These are phyloP conservation scores for Xylariaceae sp. DNA, from an alignment of 2,329 filamentous ascomycete genomes.

Conservation along the genomic window DNA sequence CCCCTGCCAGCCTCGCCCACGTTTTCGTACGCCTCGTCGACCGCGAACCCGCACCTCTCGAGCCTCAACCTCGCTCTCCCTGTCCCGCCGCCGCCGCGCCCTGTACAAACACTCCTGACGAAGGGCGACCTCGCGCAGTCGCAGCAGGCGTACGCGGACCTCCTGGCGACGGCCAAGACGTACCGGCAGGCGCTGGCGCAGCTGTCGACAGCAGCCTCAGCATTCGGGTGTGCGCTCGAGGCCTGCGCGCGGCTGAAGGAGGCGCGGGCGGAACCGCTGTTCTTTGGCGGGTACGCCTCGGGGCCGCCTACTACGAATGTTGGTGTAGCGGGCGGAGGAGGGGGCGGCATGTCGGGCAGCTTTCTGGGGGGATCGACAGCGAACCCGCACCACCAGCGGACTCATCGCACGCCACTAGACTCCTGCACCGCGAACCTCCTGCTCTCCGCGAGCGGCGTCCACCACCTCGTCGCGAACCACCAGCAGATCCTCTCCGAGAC, in stretches of 20 bases:
- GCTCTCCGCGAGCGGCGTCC: constrained; percentile 58
- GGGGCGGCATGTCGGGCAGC: constrained; percentile 18
- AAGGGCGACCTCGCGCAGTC: constrained; percentile 60
- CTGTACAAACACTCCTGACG: constrained; percentile 56
- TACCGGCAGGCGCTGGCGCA: constrained; percentile 60
- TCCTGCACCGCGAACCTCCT: constrained; percentile 61
- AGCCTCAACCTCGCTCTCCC: constrained; percentile 56
- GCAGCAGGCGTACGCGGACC: constrained; percentile 58
- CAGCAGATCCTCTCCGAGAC: constrained; percentile 67
- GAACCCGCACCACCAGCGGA: too few relatives aligned
- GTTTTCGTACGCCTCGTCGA: constrained; percentile 61
- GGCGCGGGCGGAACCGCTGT: constrained; percentile 57
- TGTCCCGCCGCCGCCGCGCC: constrained; percentile 50
- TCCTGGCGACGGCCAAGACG: constrained; percentile 57
- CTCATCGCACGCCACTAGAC: constrained; percentile 37
- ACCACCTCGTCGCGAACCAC: constrained; percentile 66
- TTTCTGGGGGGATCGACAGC: too few relatives aligned
- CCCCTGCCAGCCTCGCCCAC: constrained; percentile 61
- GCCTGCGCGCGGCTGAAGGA: constrained; percentile 65
- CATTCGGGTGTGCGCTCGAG: constrained; percentile 62
- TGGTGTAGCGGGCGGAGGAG: not conserved
- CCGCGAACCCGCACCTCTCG: constrained; percentile 51
- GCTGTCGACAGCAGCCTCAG: constrained; percentile 57
- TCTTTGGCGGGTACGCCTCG: constrained; percentile 18
- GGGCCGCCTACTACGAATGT: constrained; percentile 5